A percentile compares a stretch with the other conserved stretches of the same genome.
These are phyloP conservation scores for Candida germanica DNA, from an alignment of 805 yeast species.

Conservation along the genomic window DNA sequence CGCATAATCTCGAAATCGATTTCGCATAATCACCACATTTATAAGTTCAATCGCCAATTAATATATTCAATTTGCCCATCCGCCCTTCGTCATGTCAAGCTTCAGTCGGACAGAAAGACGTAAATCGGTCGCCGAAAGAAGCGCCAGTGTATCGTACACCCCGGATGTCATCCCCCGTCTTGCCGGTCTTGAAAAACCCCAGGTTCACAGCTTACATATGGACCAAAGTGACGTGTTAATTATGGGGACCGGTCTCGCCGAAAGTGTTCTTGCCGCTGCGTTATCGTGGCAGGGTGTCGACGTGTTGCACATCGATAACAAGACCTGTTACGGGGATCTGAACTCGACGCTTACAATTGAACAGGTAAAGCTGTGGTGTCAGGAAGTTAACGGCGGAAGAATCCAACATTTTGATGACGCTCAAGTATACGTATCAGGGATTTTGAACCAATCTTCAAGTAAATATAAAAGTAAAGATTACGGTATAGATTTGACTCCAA, in stretches of 20 bases:
- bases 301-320: conserved; percentile 84
- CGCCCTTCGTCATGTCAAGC: too few relatives aligned
- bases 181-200: conserved; percentile 76
- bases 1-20: too few relatives aligned
- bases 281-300: conserved; percentile 98
- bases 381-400: conserved; percentile 54
- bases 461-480: conserved; percentile 56
- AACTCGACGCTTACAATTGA: conserved; percentile 84
- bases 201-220: conserved; percentile 60
- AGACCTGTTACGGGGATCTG: conserved; percentile 85
- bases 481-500: conserved; percentile 86
- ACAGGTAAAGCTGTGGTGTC: conserved; percentile 81
- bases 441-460: conserved; percentile 28
- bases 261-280: conserved; percentile 87
- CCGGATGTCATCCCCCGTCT: conserved; percentile 61
- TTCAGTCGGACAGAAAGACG: conserved; percentile 35
- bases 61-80: too few relatives aligned
- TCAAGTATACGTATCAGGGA: conserved; percentile 69
- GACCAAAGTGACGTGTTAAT: conserved; percentile 78
- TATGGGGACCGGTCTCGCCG: conserved; percentile 89
- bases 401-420: conserved; percentile 62
- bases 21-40: too few relatives aligned
- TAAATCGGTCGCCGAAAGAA: conserved; percentile 44
- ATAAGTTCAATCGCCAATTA: too few relatives aligned
- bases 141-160: conserved; percentile 41